Base-by-base conservation (phyloP, 371 early-diverging fungal species). In the Mortierella sp. region DNA sequence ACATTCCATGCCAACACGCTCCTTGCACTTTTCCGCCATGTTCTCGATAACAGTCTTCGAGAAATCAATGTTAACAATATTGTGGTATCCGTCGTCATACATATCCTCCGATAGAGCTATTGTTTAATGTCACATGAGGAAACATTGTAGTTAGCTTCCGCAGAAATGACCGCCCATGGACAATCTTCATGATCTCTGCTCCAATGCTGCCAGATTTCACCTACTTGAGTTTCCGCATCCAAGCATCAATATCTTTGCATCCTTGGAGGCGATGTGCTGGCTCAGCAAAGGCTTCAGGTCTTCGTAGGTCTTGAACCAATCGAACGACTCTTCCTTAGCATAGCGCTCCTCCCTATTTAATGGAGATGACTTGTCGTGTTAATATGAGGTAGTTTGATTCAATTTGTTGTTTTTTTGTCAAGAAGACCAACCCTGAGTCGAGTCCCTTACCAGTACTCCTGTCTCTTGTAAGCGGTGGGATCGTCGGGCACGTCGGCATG, bases 281-380 rank as follows among this genome's bases (percentile, higher is more conserved):
- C 88, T 88, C 38, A 96, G 77, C 38, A 94, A 81, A 28, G 92
- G 93, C 82, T 93, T 90, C 63, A 96, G 83, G 28, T 95, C 96
- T 42, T 88, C 90, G 84, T 94, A 96, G 26, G 94, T 94, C 88
- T 96, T 96, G 90, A 96, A 96, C 96, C 96, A 96, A 92, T 96
- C 96, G 87, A 95, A 96, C 7, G 92, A 91, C 31, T 89, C 89
- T n/a, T 89, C 89, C 6, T 90, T 70, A 65, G 89, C 81, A 72
- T 93, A 92, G 74, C 92, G 75, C 80, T 83, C 82, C 73, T 92
- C 81, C 77, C 55, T 79, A 75, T 26, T 38, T 21, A 47, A 45
- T 50, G 65, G 7, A 10, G 26, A 54, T 38, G 21, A 11, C 31
- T 68, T 55, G 58, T n/a, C 34, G 28, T 5, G 75, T 81, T 89